Evolutionary conservation across 768 basidiomycete genomes (phyloP), one percentile per base, ranked within the genome.

Genomic region (Xerocomus spinulosus): DNA sequence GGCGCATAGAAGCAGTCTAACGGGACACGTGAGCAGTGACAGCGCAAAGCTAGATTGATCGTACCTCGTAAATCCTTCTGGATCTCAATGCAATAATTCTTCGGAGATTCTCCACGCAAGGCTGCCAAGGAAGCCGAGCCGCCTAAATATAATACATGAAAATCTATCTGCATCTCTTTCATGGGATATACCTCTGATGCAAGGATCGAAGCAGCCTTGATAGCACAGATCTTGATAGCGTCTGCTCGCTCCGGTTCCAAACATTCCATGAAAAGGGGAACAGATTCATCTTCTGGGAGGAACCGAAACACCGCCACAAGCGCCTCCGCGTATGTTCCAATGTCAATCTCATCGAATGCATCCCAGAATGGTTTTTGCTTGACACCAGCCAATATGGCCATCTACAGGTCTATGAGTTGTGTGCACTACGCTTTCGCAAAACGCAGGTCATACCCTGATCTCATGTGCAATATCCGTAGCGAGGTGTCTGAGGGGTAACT

Each of bases 401-500:
- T 46, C 61, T 68, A 42, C n/a, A 14, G 14, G 15, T 35, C 35
- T 24, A 35, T 56, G 24, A 56, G 51, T 17, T 8, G 17, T 7
- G 12, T 30, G 38, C 15, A 34, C 12, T 5, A 17, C 4, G 6
- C 53, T 47, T 62, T 55, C 70, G 71, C 42, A 25, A 39, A 43
- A 26, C 13, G 25, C 25, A 30, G 40, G 32, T 30, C 43, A 15
- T 54, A 86, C 91, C 77, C 84, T 87, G 51, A 94, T 74, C 48
- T 93, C 91, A 53, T 85, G 82, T 0, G 85, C 87, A 9, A 89
- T 68, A 57, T 94, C 91, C 25, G 71, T 67, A 0, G 86, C 86
- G 25, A 91, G 69, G 14, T 80, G 67, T 15, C 81, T 75, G 23
- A 92, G 58, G 5, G 87, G 79, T 14, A 77, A 58, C 9, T 91